Evolutionary conservation across 352 stramenopile genomes (phyloP), one percentile per base, ranked within the genome.

Genomic region (Detonula confervacea): DNA sequence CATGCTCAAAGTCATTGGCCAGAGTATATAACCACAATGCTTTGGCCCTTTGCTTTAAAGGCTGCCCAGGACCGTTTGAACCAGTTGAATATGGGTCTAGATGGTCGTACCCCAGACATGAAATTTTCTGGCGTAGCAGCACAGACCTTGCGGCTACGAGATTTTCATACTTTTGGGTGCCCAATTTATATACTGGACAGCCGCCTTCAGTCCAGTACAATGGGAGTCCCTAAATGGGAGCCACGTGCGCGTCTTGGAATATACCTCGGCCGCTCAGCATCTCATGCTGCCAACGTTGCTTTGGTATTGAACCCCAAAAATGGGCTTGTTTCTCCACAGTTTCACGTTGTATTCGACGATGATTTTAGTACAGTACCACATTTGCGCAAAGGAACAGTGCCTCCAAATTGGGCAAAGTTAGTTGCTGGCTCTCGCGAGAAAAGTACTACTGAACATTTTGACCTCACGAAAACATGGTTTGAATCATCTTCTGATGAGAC

Each of bases 261-360:
- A 0, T 86, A 83, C 56, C 37, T 89, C 14, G 70, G 73, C 0
- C 30, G 33, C 16, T 81, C 60, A 12, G 70, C 60, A 20, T 51
- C 62, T 51, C 81, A 86, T 56, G 44, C 66, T 11, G 54, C 35
- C 5, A 76, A 27, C 29, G 77, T 89, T 11, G 30, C 52, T 30
- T 35, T 89, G 2, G 62, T 87, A 0, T 47, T 73, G 4, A 90
- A 87, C 25, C 33, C 71, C 12, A 11, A 56, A 18, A 89, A 75
- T n/a, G 68, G 69, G 0, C 11, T 37, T n/a, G 64, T 89, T 9
- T 74, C 47, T 44, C 82, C 78, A 27, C 79, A 89, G 30, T 91
- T 67, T 77, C 59, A 87, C 52, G 73, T 77, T 2, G 56, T 80
- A 22, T 80, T 73, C 47, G 39, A 81, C 52, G 55, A 76, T 46